phyloP scores from a whole-genome alignment of 2,329 filamentous ascomycete species.

The Trichoderma atrobrunneum region DNA sequence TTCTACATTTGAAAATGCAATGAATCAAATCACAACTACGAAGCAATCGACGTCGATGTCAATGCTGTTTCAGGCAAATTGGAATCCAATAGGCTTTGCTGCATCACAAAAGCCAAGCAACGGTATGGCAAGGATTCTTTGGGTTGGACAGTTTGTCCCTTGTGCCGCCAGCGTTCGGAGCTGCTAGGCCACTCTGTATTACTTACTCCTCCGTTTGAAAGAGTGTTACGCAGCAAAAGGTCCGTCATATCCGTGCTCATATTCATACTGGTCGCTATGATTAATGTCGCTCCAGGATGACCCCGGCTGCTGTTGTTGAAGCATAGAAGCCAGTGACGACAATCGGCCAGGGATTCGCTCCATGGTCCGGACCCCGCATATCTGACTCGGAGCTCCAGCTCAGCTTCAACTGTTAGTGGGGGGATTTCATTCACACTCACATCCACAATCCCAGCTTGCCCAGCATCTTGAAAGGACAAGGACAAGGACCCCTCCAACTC shows the following conservation, averaged over 20 bases:
- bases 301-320: neutral
- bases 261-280: neutral
- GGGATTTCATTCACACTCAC: neutral
- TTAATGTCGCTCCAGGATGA: neutral
- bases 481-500: neutral
- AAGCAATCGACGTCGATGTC: neutral
- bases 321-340: neutral
- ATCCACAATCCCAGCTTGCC: neutral
- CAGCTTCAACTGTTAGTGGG: neutral
- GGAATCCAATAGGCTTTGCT: neutral
- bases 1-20: neutral
- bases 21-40: neutral
- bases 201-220: neutral
- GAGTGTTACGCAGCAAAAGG: neutral
- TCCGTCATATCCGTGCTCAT: neutral
- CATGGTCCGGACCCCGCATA: neutral
- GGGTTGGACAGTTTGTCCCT: neutral
- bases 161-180: neutral
- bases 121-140: neutral
- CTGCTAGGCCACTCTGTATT: neutral
- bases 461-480: neutral
- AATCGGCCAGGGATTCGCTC: neutral
- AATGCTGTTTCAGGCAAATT: neutral
- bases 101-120: neutral
- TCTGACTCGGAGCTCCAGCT: neutral